Conservation (phyloP, 345 rosid species). For the Gossypium stocksii region DNA sequence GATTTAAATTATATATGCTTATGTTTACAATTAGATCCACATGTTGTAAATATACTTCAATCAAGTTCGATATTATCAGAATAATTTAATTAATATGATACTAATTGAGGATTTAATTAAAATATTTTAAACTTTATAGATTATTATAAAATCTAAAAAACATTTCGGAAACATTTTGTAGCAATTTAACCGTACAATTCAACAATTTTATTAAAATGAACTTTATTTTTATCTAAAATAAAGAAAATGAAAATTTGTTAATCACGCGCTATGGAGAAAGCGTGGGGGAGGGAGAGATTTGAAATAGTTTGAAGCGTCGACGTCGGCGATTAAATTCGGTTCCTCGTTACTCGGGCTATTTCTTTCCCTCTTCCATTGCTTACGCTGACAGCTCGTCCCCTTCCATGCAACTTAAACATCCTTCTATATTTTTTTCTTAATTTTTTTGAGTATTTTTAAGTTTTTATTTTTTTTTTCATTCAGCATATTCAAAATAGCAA, state of each 20-base stretch:
- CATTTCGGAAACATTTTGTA: too few relatives aligned
- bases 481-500: background rate
- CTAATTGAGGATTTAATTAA: too few relatives aligned
- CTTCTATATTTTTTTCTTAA: background rate
- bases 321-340: conserved; percentile 23
- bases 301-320: conserved; percentile 17
- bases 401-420: background rate
- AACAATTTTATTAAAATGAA: too few relatives aligned
- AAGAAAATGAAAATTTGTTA: background rate
- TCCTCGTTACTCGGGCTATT: conserved; percentile 29
- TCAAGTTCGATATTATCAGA: too few relatives aligned
- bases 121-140: too few relatives aligned
- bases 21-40: too few relatives aligned
- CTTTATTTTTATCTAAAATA: too few relatives aligned
- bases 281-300: background rate
- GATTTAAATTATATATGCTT: too few relatives aligned
- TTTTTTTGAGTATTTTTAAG: background rate
- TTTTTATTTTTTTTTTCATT: background rate
- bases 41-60: too few relatives aligned
- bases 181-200: too few relatives aligned
- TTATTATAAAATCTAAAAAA: too few relatives aligned
- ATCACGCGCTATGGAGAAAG: background rate
- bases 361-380: conserved; percentile 3
- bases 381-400: background rate
- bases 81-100: too few relatives aligned